Percentiles rank a stretch among this genome's conserved stretches.
These are phyloP conservation scores for Verticillium isaacii DNA, from an alignment of 2,329 filamentous ascomycete species.

Conservation along the genomic window DNA sequence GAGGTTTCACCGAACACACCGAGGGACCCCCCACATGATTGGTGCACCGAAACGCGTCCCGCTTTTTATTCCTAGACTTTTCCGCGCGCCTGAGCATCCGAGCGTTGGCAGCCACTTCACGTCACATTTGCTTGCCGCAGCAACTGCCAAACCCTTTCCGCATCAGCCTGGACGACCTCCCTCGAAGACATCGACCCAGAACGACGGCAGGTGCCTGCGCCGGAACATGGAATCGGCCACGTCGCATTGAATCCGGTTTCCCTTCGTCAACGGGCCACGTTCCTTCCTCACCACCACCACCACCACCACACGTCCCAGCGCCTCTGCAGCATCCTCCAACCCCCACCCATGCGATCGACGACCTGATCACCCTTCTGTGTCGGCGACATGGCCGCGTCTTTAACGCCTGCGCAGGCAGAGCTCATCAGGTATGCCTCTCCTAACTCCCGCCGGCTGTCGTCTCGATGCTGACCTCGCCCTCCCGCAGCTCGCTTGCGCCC, in stretches of 20 bases:
- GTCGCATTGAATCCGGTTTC: slow-evolving; percentile 3
- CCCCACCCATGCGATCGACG: slow-evolving; percentile 10
- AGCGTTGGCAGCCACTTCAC: not conserved
- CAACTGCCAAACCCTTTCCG: not conserved
- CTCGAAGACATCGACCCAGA: not conserved
- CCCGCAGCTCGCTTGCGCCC: slow-evolving; percentile 63
- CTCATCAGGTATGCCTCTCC: slow-evolving; percentile 45
- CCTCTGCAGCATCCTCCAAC: not conserved
- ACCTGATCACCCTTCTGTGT: slow-evolving; percentile 8
- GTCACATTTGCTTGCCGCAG: not conserved
- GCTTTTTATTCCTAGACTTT: slow-evolving; percentile 11
- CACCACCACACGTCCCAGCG: not conserved
- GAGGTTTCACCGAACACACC: not conserved
- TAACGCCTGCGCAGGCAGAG: slow-evolving; percentile 51
- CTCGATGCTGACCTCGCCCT: slow-evolving; percentile 8
- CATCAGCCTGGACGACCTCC: not conserved
- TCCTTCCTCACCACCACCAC: not conserved
- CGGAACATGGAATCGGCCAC: not conserved
- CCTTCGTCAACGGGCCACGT: not conserved
- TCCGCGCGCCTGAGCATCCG: slow-evolving; percentile 1
- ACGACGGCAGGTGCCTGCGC: not conserved
- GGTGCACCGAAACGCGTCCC: slow-evolving; percentile 8
- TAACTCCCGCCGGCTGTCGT: not conserved
- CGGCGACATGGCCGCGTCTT: slow-evolving; percentile 19
- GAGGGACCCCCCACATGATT: slow-evolving; percentile 1